These are phyloP conservation scores for Alternaria ventricosa DNA, from an alignment of 2,329 filamentous ascomycete species.

Conservation along the genomic window DNA sequence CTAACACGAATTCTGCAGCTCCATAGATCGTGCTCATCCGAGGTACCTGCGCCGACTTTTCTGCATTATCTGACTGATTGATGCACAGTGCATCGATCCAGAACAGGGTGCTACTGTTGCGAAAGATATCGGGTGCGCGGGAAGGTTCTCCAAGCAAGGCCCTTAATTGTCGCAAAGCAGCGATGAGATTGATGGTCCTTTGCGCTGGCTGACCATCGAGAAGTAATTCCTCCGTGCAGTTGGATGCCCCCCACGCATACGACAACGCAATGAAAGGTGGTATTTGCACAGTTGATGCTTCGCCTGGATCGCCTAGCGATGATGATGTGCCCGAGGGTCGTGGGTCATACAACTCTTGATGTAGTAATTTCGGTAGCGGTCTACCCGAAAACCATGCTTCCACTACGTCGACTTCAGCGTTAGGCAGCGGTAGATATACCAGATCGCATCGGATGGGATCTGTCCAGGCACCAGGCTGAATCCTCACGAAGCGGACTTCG, in stretches of 20 bases:
- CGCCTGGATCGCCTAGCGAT: too few species aligned
- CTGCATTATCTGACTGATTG: background rate
- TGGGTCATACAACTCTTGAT: background rate
- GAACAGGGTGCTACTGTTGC: too few species aligned
- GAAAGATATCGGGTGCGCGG: background rate
- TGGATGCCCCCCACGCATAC: background rate
- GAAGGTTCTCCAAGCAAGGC: background rate
- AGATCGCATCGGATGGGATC: background rate
- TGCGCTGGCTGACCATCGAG: background rate
- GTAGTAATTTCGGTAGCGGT: accelerated
- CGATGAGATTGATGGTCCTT: background rate
- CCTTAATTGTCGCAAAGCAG: background rate
- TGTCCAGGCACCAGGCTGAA: background rate
- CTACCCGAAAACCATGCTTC: background rate
- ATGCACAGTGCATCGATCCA: background rate
- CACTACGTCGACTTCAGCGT: background rate
- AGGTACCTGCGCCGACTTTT: background rate
- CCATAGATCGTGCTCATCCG: background rate
- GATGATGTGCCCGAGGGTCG: too few species aligned
- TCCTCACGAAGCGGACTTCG: background rate
- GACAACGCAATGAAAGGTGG: background rate
- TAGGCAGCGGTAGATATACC: background rate
- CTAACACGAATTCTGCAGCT: background rate
- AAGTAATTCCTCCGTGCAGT: background rate
- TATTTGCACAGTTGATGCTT: too few species aligned